Evolutionary conservation across 768 basidiomycete genomes (phyloP), one percentile per base, ranked within the genome.

Genomic region (Hysterangium stoloniferum): DNA sequence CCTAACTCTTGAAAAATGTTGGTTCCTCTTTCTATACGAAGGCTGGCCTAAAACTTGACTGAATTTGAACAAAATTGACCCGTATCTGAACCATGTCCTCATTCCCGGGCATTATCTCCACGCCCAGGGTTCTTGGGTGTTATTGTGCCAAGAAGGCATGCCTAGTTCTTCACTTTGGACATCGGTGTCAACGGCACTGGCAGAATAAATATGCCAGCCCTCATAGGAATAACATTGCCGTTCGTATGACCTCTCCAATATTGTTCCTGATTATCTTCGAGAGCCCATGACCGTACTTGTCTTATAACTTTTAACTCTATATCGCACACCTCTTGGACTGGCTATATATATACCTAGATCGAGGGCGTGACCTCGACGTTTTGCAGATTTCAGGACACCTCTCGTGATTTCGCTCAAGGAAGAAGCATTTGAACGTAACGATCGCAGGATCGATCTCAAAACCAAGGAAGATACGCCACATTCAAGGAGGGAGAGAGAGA

Each of bases 71-170:
- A 40, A 71, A 66, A 6, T 73, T 72, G 6, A 71, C 69, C 24
- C 75, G 74, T 59, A 66, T 80, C 29, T 62, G 75, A 19, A 68
- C 75, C 1, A 70, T 82, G 38, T 73, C 78, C 0, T 79, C 79
- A 4, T 74, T 68, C 11, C 65, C 81, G n/a, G 74, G 62, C 2
- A 67, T 80, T 31, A 49, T 68, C 29, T 77, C 79, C 0, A 62
- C 59, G 1, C 64, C 74, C 1, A 58, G 55, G 28, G 63, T 78
- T 0, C 61, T 71, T 1, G 73, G 75, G 45, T n/a, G n/a, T 5
- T 82, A 83, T 56, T 75, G 68, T 28, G 79, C 79, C 0, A 71
- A 74, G 3, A 81, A 82, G 59, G 77, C 78, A 4, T n/a, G n/a
- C n/a, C n/a, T n/a, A n/a, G 79, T 78, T 1, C 57, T 81, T 29